Evolutionary conservation across 441 rosid genomes (phyloP).

Genomic region (Croton setiger): DNA sequence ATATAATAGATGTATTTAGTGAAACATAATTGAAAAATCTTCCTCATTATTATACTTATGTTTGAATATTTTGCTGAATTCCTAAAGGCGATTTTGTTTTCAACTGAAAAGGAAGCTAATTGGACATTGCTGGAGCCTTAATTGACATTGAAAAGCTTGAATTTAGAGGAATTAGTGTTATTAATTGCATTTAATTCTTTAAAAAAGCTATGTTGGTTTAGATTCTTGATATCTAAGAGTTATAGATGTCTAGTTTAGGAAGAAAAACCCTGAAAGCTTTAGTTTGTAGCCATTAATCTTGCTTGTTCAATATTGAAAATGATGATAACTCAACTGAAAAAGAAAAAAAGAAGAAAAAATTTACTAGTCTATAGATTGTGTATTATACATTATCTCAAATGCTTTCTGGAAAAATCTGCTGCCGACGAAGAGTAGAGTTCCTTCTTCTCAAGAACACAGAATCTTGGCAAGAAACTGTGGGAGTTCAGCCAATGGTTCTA

Average conservation of each 20-base stretch:
- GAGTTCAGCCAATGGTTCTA: slow-evolving; percentile 6
- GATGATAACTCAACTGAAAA: neutral
- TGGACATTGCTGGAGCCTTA: neutral
- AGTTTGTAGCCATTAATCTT: neutral
- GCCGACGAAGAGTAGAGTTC: neutral
- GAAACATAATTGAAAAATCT: slow-evolving; percentile 17
- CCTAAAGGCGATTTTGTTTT: neutral
- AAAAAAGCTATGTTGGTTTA: neutral
- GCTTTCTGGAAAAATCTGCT: neutral
- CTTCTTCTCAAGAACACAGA: neutral
- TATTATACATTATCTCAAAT: neutral
- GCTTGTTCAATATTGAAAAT: neutral
- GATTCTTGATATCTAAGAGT: neutral
- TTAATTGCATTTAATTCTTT: neutral
- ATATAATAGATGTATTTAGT: neutral
- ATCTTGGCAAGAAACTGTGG: neutral
- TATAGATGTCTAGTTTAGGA: neutral
- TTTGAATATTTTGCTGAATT: slow-evolving; percentile 4
- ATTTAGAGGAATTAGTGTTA: neutral
- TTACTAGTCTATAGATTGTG: neutral
- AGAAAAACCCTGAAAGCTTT: too few species aligned
- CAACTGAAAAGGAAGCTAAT: neutral
- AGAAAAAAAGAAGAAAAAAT: too few species aligned
- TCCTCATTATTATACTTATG: slow-evolving; percentile 25
- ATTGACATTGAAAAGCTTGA: neutral